phyloP scores from a whole-genome alignment of 495 filamentous ascomycete genomes.

The Tuber magnatum region DNA sequence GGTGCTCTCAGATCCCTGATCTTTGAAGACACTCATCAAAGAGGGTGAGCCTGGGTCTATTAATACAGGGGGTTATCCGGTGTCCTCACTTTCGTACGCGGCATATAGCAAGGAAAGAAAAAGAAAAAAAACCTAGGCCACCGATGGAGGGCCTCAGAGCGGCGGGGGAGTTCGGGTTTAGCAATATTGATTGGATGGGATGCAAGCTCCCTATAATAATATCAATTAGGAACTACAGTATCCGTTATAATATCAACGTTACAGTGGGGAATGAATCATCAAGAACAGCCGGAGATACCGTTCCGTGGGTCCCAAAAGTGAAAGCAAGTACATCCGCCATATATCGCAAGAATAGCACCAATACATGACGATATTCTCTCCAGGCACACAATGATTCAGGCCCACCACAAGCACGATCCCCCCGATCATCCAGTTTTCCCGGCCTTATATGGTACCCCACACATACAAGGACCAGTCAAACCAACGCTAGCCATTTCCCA shows the following conservation, averaged over 20 bases:
- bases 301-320: not conserved
- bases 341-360: not conserved
- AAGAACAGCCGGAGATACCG: not conserved
- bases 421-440: not conserved
- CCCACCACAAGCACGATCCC: not conserved
- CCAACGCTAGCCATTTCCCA: constrained; percentile 41
- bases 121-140: not conserved
- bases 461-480: not conserved
- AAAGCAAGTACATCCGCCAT: not conserved
- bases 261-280: not conserved
- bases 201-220: not conserved
- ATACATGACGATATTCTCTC: not conserved
- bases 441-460: not conserved
- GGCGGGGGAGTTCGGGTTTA: not conserved
- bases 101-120: not conserved
- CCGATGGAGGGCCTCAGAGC: not conserved
- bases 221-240: not conserved
- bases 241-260: not conserved
- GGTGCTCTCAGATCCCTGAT: not conserved
- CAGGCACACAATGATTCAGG: not conserved
- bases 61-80: not conserved
- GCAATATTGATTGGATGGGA: not conserved
- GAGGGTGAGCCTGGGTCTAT: not conserved
- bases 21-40: not conserved
- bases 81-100: not conserved